These are phyloP conservation scores for Craspedostauros australis DNA, from an alignment of 108 stramenopile species.

Conservation along the genomic window DNA sequence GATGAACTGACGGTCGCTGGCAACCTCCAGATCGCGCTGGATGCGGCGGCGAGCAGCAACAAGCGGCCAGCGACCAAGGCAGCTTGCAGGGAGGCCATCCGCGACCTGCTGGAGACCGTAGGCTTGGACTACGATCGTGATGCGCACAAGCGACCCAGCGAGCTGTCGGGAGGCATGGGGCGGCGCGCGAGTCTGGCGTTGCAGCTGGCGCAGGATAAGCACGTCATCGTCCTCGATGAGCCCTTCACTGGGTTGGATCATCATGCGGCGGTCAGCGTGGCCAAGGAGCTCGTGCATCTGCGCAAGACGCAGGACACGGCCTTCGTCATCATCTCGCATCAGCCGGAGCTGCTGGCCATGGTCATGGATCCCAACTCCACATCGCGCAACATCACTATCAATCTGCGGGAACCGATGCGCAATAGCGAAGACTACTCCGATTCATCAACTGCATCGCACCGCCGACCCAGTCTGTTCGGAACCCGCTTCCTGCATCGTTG, in stretches of 20 bases:
- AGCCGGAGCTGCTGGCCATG: slow-evolving; percentile 59
- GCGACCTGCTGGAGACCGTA: slow-evolving; percentile 61
- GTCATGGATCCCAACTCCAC: slow-evolving; percentile 46
- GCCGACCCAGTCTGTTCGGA: slow-evolving; percentile 29
- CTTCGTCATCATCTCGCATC: slow-evolving; percentile 67
- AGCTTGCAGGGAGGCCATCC: slow-evolving; percentile 25
- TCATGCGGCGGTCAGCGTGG: slow-evolving; percentile 50
- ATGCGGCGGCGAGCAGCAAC: neutral
- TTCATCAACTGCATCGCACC: neutral
- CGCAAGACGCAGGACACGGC: slow-evolving; percentile 47
- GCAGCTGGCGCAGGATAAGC: slow-evolving; percentile 75
- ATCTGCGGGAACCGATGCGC: slow-evolving; percentile 2
- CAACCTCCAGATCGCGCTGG: slow-evolving; percentile 58
- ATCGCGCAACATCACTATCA: slow-evolving; percentile 5
- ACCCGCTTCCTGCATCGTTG: slow-evolving; percentile 51
- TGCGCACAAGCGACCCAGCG: slow-evolving; percentile 50
- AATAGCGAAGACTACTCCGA: neutral
- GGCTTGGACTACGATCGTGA: slow-evolving; percentile 67
- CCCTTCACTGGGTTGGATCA: slow-evolving; percentile 75
- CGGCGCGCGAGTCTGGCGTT: slow-evolving; percentile 74
- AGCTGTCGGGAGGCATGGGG: slow-evolving; percentile 80
- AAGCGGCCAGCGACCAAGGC: neutral
- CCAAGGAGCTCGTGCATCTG: slow-evolving; percentile 56
- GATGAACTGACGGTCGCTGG: slow-evolving; percentile 76
- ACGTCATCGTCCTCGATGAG: slow-evolving; percentile 73